Conservation (phyloP, 2,329 filamentous ascomycete species). For the Graphilbum ipis-grandicollis region DNA sequence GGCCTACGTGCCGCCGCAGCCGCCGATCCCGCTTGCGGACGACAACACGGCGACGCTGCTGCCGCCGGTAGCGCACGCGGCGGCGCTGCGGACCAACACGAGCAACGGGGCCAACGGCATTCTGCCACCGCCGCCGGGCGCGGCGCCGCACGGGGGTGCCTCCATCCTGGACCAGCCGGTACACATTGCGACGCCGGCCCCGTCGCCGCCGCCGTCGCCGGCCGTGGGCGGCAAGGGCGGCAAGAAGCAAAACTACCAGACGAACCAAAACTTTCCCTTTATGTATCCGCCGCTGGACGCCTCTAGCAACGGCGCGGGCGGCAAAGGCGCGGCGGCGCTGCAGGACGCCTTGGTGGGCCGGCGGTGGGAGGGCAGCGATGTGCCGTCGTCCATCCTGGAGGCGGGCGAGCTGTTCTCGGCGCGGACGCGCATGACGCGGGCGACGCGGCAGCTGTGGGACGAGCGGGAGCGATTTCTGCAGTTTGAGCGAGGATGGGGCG, state of each 20-base stretch:
- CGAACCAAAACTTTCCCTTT: conserved; percentile 96
- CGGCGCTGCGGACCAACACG: neutral
- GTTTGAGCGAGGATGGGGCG: conserved; percentile 79
- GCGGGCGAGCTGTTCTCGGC: conserved; percentile 83
- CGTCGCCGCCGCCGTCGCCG: conserved; percentile 86
- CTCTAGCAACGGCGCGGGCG: conserved; percentile 75
- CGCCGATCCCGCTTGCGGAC: conserved; percentile 67
- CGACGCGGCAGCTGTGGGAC: conserved; percentile 87
- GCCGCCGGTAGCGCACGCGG: conserved; percentile 47
- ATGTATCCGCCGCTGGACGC: conserved; percentile 88
- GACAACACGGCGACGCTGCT: conserved; percentile 85
- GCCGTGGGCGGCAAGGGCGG: conserved; percentile 74
- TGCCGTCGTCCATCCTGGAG: conserved; percentile 87
- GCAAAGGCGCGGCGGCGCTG: conserved; percentile 66
- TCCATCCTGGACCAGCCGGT: conserved; percentile 93
- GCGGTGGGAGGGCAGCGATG: conserved; percentile 84
- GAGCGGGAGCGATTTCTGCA: conserved; percentile 83
- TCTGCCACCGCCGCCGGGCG: conserved; percentile 34
- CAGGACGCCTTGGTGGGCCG: conserved; percentile 68
- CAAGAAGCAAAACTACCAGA: conserved; percentile 99
- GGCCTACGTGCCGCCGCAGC: conserved; percentile 78
- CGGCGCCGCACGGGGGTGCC: conserved; percentile 25
- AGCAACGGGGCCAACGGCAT: conserved; percentile 44
- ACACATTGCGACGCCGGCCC: conserved; percentile 94
- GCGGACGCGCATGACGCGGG: conserved; percentile 78